phyloP scores from a whole-genome alignment of 1,284 basidiomycete genomes.

The Puccinia triticina region DNA sequence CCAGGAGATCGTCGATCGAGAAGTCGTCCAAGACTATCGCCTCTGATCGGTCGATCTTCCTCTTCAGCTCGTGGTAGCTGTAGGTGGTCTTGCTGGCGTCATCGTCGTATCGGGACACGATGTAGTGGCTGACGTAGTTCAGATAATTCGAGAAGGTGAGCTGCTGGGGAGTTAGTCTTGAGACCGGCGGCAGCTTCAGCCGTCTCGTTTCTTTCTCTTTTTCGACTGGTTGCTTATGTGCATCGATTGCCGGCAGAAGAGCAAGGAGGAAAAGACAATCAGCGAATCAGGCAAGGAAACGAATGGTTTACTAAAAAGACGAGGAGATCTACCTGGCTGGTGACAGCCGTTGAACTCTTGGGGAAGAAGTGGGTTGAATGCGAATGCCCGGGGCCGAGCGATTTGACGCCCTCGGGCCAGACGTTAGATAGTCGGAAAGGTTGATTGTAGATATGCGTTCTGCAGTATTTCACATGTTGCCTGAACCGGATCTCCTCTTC shows the following conservation, averaged over 20 bases:
- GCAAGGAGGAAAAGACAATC: background rate
- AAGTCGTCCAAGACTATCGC: background rate
- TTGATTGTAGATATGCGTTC: constrained; percentile 18
- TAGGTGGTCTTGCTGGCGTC: too few relatives aligned
- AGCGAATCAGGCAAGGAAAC: background rate
- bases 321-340: background rate
- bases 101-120: constrained; percentile 5
- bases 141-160: constrained; percentile 28
- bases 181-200: constrained; percentile 14
- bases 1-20: constrained; percentile 12
- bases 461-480: background rate
- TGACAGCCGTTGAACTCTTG: background rate
- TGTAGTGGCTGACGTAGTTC: constrained; percentile 31
- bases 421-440: constrained; percentile 27
- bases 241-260: background rate
- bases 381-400: background rate
- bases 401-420: constrained; percentile 24
- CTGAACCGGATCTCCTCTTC: constrained; percentile 35
- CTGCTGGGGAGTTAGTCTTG: constrained; percentile 2
- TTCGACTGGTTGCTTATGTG: background rate
- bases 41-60: background rate
- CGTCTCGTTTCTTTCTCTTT: constrained; percentile 13
- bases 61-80: constrained; percentile 14
- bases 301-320: background rate
- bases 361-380: background rate